Percentiles rank a stretch among this genome's conserved stretches.
Evolutionary conservation across 805 yeast species (phyloP).

Genomic region (Suhomyces emberorum): DNA sequence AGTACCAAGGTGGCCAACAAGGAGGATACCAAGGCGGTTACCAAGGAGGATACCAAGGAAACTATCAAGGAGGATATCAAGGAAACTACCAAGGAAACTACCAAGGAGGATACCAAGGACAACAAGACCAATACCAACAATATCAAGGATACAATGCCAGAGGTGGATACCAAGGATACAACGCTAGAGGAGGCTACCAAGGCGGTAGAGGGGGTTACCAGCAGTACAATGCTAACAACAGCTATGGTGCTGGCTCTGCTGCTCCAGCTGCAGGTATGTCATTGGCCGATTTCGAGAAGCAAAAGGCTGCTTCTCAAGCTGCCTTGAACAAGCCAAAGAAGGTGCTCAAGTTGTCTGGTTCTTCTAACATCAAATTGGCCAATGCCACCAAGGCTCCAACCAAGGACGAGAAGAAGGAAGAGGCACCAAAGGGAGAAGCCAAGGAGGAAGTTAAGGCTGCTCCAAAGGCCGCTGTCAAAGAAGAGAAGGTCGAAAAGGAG

Average conservation of each 20-base stretch:
- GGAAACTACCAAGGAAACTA: conserved; percentile 9
- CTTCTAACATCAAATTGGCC: conserved; percentile 61
- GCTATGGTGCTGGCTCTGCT: conserved; percentile 10
- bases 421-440: too few species aligned
- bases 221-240: conserved; percentile 13
- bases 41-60: conserved; percentile 9
- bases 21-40: conserved; percentile 10
- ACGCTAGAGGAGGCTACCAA: conserved; percentile 20
- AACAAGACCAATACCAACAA: conserved; percentile 21
- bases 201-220: conserved; percentile 18
- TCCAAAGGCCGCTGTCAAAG: conserved; percentile 17
- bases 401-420: conserved; percentile 10
- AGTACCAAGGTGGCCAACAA: conserved; percentile 16
- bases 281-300: conserved; percentile 78
- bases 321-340: conserved; percentile 57
- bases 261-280: conserved; percentile 49
- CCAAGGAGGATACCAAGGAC: conserved; percentile 10
- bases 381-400: conserved; percentile 30
- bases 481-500: conserved; percentile 14
- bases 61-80: conserved; percentile 6
- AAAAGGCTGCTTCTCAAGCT: conserved; percentile 45
- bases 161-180: conserved; percentile 21
- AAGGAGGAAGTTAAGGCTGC: too few species aligned
- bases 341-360: conserved; percentile 62
- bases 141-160: conserved; percentile 16